Conservation (phyloP, 108 stramenopile species). For the Cylindrotheca fusiformis region DNA sequence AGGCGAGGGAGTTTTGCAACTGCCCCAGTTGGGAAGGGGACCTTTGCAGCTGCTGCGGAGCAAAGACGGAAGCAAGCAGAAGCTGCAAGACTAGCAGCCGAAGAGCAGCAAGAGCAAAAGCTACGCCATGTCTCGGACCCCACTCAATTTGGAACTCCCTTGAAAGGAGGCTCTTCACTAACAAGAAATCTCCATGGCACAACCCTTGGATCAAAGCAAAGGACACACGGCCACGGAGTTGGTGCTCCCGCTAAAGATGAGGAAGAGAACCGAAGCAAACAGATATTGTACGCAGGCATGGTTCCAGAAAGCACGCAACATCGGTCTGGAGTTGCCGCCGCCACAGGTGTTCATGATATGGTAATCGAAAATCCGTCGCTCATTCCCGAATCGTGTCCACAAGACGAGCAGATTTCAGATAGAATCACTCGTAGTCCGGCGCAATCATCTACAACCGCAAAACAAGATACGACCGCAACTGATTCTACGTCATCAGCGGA, state of each 20-base stretch:
- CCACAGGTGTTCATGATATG: conserved; percentile 61
- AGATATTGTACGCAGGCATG: conserved; percentile 77
- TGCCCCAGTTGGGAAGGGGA: conserved; percentile 38
- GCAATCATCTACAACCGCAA: neutral
- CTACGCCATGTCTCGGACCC: conserved; percentile 20
- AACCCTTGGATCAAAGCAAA: conserved; percentile 46
- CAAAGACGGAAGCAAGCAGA: conserved; percentile 53
- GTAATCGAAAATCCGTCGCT: conserved; percentile 33
- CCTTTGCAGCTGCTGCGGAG: conserved; percentile 66
- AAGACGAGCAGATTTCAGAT: conserved; percentile 1
- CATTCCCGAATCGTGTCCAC: neutral
- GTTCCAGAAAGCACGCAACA: conserved; percentile 73
- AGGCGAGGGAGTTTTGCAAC: conserved; percentile 42
- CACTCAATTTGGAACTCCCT: conserved; percentile 60
- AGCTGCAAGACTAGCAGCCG: conserved; percentile 33
- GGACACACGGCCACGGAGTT: conserved; percentile 40
- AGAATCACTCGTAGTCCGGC: neutral
- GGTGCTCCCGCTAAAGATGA: conserved; percentile 3
- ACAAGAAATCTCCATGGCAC: conserved; percentile 63
- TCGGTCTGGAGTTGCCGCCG: conserved; percentile 58
- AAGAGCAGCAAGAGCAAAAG: conserved; percentile 22
- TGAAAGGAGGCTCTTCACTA: conserved; percentile 47
- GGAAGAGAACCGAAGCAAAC: conserved; percentile 24
- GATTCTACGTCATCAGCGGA: neutral
- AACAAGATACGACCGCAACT: neutral